Conservation (phyloP, 495 filamentous ascomycete genomes). For the Penicillium roqueforti region DNA sequence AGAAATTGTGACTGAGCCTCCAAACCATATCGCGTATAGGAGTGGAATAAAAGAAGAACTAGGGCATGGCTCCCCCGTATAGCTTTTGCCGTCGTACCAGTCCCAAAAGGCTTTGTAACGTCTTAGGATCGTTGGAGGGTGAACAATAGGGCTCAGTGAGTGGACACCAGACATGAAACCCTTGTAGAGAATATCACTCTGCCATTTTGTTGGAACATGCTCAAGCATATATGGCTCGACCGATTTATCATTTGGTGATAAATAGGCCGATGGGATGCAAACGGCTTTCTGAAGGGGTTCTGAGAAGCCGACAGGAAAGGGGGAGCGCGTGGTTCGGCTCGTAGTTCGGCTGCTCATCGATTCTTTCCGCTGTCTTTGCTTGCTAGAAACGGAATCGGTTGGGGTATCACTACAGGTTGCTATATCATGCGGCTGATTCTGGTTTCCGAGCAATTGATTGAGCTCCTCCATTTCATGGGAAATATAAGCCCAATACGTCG, state of each 20-base stretch:
- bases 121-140: conserved; percentile 41
- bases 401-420: background rate
- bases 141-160: conserved; percentile 42
- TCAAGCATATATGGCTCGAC: conserved; percentile 46
- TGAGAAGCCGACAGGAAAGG: conserved; percentile 4
- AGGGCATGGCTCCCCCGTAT: conserved; percentile 40
- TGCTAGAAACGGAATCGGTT: conserved; percentile 15
- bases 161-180: conserved; percentile 48
- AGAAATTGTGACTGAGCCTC: conserved; percentile 44
- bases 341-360: conserved; percentile 12
- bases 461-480: conserved; percentile 48
- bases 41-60: conserved; percentile 44
- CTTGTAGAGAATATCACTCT: conserved; percentile 45
- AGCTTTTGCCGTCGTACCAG: conserved; percentile 46
- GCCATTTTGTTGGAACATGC: conserved; percentile 39
- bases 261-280: conserved; percentile 35
- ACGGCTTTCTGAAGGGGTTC: conserved; percentile 33
- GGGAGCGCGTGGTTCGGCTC: background rate
- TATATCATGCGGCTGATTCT: conserved; percentile 37
- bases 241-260: conserved; percentile 32
- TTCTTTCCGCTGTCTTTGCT: conserved; percentile 25
- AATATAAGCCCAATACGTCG: conserved; percentile 51
- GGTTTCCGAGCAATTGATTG: conserved; percentile 43
- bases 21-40: conserved; percentile 48
- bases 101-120: conserved; percentile 45